Evolutionary conservation across 345 rosid genomes (phyloP).

Genomic region (Citrus mangshanensis): DNA sequence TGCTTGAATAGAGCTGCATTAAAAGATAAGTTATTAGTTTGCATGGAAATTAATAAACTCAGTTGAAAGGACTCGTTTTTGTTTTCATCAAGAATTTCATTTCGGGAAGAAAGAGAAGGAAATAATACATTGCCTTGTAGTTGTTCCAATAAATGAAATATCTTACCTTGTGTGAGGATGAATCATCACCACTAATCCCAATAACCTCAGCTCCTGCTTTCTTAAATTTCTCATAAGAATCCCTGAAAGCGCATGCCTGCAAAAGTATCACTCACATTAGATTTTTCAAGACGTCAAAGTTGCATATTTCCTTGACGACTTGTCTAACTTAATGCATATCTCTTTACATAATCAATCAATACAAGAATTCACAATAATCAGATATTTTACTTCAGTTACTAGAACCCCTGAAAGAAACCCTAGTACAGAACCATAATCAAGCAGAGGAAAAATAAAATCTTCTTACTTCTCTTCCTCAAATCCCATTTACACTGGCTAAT

Average conservation of each 20-base stretch:
- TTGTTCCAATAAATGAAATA: neutral
- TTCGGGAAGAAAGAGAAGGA: neutral
- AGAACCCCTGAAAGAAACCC: neutral
- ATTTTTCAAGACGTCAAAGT: neutral
- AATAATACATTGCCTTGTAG: neutral
- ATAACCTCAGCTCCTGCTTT: conserved; percentile 95
- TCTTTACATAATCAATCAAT: neutral
- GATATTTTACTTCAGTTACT: neutral
- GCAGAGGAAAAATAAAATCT: neutral
- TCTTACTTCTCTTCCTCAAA: neutral
- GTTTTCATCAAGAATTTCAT: neutral
- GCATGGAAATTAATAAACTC: too few species aligned
- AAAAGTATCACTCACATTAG: conserved; percentile 1
- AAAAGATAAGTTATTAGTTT: too few species aligned
- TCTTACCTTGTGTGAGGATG: conserved; percentile 85
- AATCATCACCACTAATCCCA: conserved; percentile 87
- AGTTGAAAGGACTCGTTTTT: neutral
- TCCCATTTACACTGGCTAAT: neutral
- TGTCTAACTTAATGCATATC: neutral
- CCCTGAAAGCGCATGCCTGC: conserved; percentile 88
- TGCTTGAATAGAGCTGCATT: neutral
- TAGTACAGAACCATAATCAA: neutral
- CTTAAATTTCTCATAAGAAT: conserved; percentile 95
- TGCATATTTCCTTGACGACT: neutral
- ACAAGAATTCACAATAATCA: neutral